Evolutionary conservation across 75 land plant species (phyloP), one percentile per base, ranked within the genome.

Genomic region (Cupressus sempervirens): DNA sequence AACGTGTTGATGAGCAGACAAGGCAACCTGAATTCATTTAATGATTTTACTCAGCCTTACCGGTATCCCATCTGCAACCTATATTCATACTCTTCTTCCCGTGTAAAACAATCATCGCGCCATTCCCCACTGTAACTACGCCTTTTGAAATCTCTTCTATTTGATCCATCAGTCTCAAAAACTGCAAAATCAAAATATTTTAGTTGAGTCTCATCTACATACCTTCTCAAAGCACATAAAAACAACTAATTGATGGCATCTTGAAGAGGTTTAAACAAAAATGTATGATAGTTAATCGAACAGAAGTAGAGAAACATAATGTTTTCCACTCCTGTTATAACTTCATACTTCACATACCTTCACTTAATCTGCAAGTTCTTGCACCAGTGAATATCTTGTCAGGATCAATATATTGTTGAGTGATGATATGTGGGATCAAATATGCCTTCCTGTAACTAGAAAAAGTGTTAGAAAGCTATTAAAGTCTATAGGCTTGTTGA

Each of bases 81-180:
- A 84, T 91, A 91, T 14, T 54, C 67, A 32, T 87, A 82, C 76
- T 89, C 87, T 56, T 91, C 92, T 76, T 90, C 84, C 87, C 85
- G 90, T 15, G 89, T 89, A 52, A 80, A 72, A 32, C 56, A 52
- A 50, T 89, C 92, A 40, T 77, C 35, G 26, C 58, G 72, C 92
- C 91, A 91, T 85, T 91, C 91, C 30, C 91, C 91, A 86, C 92
- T 91, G 70, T 84, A 50, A 48, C 91, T 84, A 53, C 91, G 65
- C 52, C 84, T 81, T 15, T 35, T 75, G 86, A 91, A 91, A 72
- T 87, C 81, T 48, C 36, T 83, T 18, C 87, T 90, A 36, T 67
- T 83, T 46, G 91, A 89, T 29, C 87, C 92, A 67, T 80, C 84
- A 16, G 85, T 84, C 5, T 84, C 89, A 90, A 91, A 91, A 86